Evolutionary conservation across 768 basidiomycete genomes (phyloP).

Genomic region (Plicaturopsis crispa): DNA sequence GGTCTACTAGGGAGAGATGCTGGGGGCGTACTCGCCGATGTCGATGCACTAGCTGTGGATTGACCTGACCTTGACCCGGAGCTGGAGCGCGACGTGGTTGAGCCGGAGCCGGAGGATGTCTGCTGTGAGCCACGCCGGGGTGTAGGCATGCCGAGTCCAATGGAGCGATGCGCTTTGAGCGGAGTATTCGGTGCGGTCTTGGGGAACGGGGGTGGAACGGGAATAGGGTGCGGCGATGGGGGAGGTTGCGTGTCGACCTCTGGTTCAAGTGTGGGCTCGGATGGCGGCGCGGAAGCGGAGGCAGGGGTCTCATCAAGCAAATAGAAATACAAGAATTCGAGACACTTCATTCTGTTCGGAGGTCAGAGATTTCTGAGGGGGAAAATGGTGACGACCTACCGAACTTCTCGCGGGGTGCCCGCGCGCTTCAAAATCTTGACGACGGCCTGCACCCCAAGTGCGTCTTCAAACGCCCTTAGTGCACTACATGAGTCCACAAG

Average conservation of each 20-base stretch:
- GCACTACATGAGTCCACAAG: conserved; percentile 81
- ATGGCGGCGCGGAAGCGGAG: conserved; percentile 11
- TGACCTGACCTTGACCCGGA: too few species aligned
- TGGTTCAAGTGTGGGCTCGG: conserved; percentile 3
- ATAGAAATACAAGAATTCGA: conserved; percentile 95
- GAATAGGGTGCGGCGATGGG: too few species aligned
- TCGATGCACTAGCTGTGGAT: too few species aligned
- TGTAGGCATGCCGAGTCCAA: too few species aligned
- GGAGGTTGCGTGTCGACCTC: too few species aligned
- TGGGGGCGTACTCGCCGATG: conserved; percentile 17
- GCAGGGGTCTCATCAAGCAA: conserved; percentile 70
- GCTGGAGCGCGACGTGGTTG: too few species aligned
- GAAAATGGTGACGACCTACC: conserved; percentile 34
- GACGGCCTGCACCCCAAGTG: conserved; percentile 69
- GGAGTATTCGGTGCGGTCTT: conserved; percentile 21
- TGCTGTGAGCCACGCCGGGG: too few species aligned
- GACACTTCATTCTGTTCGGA: conserved; percentile 77
- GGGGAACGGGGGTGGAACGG: conserved; percentile 16
- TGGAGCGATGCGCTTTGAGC: too few species aligned
- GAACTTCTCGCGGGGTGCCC: conserved; percentile 78
- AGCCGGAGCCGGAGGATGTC: too few species aligned
- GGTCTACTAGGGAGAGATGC: conserved; percentile 20
- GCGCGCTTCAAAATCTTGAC: conserved; percentile 86
- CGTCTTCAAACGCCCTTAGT: conserved; percentile 71
- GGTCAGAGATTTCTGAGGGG: conserved; percentile 3